Evolutionary conservation across 2,329 filamentous ascomycete genomes (phyloP), one percentile per base, ranked within the genome.

Genomic region (Penicillium corylophilum): DNA sequence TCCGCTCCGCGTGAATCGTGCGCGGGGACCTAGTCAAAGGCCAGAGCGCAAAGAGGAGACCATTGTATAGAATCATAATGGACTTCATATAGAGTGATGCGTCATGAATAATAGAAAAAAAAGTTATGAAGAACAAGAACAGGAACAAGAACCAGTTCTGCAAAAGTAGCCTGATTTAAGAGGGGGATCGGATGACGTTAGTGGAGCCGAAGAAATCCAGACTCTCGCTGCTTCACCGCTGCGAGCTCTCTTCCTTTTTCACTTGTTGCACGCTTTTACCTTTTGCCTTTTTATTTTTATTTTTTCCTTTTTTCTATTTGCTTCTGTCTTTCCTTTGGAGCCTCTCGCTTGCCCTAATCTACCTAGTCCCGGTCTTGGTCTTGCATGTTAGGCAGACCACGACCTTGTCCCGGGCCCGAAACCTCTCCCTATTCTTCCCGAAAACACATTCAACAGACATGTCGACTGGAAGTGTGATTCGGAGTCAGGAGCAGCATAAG

Each of bases 1-100:
- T 29, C 63, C 61, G 10, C 55, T 77, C 36, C 66, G 69, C 7
- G 71, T 77, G 41, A 69, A 71, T 53, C 68, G 66, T 51, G 74
- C 74, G 20, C 64, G 71, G 15, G 74, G 73, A 26, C 48, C 41
- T 3, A 46, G 43, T 29, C 53, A 29, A 44, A 53, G 54, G 40
- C 33, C 52, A 5, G 44, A 41, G 39, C 39, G 39, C 22, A 41
- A 26, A 13, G 20, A 26, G 39, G 22, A 24, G 22, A n/a, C 10
- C 35, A 38, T n/a, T 41, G 39, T n/a, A 26, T 10, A 16, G 15
- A 41, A 5, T n/a, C 13, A 41, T 26, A 41, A 26, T 7, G 39
- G 20, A 26, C 22, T 41, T 41, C 5, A 24, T 9, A 24, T 16
- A 41, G 39, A 41, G 13, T 10, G 15, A 24, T 40, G 23, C 23